Percentiles rank a stretch among this genome's conserved stretches.
phyloP scores from a whole-genome alignment of 2,329 filamentous ascomycete genomes.

The Penicillium crustosum region DNA sequence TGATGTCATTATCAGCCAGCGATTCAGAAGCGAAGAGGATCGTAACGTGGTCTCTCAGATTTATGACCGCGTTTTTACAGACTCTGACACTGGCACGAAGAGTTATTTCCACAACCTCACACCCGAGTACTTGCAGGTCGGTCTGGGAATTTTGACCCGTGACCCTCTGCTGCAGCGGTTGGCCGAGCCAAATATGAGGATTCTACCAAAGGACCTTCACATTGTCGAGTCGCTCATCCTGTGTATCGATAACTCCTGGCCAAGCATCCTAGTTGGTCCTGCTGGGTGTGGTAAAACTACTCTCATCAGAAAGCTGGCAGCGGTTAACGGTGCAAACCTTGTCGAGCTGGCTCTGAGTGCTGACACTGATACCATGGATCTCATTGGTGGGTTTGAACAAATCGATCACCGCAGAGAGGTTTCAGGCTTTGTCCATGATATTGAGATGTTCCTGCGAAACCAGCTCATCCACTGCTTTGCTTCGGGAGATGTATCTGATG shows the following conservation, averaged over 20 bases:
- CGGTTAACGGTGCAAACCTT: constrained; percentile 70
- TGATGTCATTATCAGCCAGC: constrained; percentile 77
- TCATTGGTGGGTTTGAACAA: constrained; percentile 96
- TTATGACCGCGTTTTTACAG: constrained; percentile 65
- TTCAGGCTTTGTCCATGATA: constrained; percentile 57
- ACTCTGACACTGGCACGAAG: constrained; percentile 43
- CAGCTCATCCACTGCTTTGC: constrained; percentile 35
- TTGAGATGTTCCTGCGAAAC: constrained; percentile 55
- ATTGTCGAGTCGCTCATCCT: constrained; percentile 84
- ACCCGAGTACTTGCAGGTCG: constrained; percentile 69
- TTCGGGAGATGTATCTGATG: constrained; percentile 20
- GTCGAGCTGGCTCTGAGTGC: constrained; percentile 87
- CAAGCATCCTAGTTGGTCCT: constrained; percentile 81
- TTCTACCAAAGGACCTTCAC: constrained; percentile 52
- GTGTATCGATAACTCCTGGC: constrained; percentile 81
- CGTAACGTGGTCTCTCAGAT: constrained; percentile 63
- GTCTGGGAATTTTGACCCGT: constrained; percentile 68
- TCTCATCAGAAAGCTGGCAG: constrained; percentile 77
- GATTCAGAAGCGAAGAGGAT: constrained; percentile 75
- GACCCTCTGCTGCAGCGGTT: constrained; percentile 47
- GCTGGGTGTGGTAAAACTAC: constrained; percentile 85
- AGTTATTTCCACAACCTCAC: constrained; percentile 73
- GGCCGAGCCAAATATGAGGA: constrained; percentile 33
- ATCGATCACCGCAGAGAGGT: constrained; percentile 76
- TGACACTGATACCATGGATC: constrained; percentile 94